These are phyloP conservation scores for Eruca vesicaria DNA, from an alignment of 441 rosid genomes.

Conservation along the genomic window DNA sequence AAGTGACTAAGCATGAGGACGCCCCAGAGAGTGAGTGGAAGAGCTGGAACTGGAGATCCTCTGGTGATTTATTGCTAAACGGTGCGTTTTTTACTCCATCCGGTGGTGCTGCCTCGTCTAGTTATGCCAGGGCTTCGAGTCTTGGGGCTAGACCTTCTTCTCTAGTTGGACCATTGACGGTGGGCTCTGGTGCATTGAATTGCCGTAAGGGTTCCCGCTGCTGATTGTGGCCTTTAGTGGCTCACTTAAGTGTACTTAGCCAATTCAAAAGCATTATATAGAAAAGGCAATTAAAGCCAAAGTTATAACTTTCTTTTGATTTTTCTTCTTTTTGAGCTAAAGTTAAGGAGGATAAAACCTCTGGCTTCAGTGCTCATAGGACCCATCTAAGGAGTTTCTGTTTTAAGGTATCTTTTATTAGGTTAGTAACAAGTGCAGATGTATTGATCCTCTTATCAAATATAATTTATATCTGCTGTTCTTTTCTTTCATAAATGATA, in stretches of 20 bases:
- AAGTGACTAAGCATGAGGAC: slow-evolving; percentile 70
- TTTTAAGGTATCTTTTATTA: slow-evolving; percentile 23
- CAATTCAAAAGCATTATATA: neutral
- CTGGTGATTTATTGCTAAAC: slow-evolving; percentile 56
- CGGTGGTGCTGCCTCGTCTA: slow-evolving; percentile 63
- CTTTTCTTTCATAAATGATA: neutral
- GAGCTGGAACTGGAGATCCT: slow-evolving; percentile 71
- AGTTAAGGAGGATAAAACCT: slow-evolving; percentile 29
- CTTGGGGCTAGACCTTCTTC: slow-evolving; percentile 68
- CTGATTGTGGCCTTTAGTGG: slow-evolving; percentile 34
- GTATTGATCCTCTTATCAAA: slow-evolving; percentile 20
- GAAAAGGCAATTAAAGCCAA: slow-evolving; percentile 34
- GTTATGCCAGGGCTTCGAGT: slow-evolving; percentile 66
- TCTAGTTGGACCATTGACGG: slow-evolving; percentile 53
- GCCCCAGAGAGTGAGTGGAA: slow-evolving; percentile 65
- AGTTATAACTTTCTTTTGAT: neutral
- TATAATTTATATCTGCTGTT: neutral
- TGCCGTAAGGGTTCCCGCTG: slow-evolving; percentile 64
- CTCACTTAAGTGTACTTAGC: neutral
- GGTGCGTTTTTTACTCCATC: slow-evolving; percentile 67
- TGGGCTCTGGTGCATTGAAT: slow-evolving; percentile 46
- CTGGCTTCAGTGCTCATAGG: slow-evolving; percentile 25
- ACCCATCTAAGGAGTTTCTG: slow-evolving; percentile 21
- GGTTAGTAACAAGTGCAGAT: slow-evolving; percentile 32
- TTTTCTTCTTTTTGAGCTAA: neutral